Base-by-base conservation (phyloP, 176 grass and related monocot genomes). In the Miscanthus lutarioriparius region DNA sequence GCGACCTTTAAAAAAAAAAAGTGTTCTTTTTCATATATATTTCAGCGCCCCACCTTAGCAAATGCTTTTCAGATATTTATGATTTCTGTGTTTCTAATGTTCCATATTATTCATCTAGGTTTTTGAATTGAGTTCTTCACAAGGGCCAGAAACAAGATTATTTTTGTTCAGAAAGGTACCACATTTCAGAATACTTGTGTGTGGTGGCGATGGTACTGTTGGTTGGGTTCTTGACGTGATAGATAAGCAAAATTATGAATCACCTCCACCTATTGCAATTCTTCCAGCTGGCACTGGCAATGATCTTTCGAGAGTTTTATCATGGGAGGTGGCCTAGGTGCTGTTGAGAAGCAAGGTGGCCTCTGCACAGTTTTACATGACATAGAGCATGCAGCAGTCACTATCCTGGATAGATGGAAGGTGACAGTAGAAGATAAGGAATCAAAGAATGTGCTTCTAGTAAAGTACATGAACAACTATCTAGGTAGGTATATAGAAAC, bases 251-350 rank as follows among this genome's bases (percentile, higher is more conserved):
- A 94, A 94, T 87, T 91, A 91, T 74, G 92, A 86, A 86, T 91
- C 87, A 72, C 92, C 92, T 74, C 90, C 92, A 27, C 89, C 92
- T 78, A 89, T 94, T 87, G 92, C 92, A 23, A 89, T 94, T 70
- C 76, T 94, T 87, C 92, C 92, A 91, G 92, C 92, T 91, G 92
- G 92, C 16, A 94, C 92, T 33, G 89, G 92, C 27, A 94, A 94
- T 89, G 92, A 94, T 84, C 89, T 94, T 88, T 88, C 92, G 71
- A 83, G 92, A 72, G 87, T 94, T 58, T 70, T 94, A 45, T 91
- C 87, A 32, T 94, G 92, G 92, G 92, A 33, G 89, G 92, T 45
- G 87, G 92, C 62, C 87, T 94, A 14, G 87, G 92, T 67, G 59
- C 92, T 65, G 86, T 91, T 70, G 85, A 90, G 84, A 91, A 86